Conservation (phyloP, 2,329 filamentous ascomycete species). For the Grosmannia huntii region DNA sequence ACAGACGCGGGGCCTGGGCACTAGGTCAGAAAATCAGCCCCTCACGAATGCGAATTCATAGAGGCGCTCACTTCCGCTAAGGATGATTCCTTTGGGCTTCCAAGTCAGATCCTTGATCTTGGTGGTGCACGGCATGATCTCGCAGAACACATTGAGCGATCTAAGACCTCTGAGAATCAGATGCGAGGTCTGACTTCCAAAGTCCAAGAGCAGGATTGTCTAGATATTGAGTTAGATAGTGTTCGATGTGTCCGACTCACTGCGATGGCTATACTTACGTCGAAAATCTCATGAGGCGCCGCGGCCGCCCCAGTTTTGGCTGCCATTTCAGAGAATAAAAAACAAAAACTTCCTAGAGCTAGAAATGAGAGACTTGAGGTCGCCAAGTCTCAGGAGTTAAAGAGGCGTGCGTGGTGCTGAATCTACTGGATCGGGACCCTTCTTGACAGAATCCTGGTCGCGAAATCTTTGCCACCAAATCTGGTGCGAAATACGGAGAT, state of each 20-base stretch:
- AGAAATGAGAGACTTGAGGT: background rate
- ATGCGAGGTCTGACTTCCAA: conserved; percentile 60
- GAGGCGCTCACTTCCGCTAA: conserved; percentile 44
- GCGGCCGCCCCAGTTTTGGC: background rate
- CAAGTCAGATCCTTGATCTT: background rate
- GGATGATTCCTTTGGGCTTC: conserved; percentile 72
- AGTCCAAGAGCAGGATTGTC: conserved; percentile 62
- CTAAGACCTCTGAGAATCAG: conserved; percentile 64
- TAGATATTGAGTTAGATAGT: conserved; percentile 16
- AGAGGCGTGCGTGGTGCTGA: background rate
- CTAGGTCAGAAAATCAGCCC: conserved; percentile 6
- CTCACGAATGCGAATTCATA: background rate
- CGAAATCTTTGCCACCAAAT: too few species aligned
- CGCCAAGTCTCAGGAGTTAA: background rate
- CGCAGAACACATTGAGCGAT: conserved; percentile 59
- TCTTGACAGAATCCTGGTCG: too few species aligned
- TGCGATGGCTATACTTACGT: background rate
- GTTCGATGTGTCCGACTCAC: background rate
- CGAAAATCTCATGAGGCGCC: background rate
- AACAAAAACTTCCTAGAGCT: background rate
- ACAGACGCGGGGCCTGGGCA: conserved; percentile 48
- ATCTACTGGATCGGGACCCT: background rate
- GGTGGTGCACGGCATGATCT: conserved; percentile 52
- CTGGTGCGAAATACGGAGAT: too few species aligned
- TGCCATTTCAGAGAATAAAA: background rate